Conservation (phyloP, 805 yeast species). For the Starmera caribaea region DNA sequence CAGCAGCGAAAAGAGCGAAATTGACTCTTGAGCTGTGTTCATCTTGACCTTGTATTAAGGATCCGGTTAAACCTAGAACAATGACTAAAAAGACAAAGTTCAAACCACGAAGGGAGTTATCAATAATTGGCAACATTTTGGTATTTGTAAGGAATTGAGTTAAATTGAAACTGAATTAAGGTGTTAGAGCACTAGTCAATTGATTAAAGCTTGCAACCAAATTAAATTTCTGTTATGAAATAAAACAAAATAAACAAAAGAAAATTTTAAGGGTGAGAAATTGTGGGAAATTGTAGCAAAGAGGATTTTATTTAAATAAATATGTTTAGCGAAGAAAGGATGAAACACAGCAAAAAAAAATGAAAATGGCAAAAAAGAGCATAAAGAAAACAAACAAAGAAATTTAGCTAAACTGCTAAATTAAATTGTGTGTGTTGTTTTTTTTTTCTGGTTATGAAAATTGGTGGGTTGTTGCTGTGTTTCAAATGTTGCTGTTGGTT, state of each 20-base stretch:
- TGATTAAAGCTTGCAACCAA: too few relatives aligned
- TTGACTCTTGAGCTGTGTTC: constrained; percentile 64
- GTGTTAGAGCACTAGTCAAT: too few relatives aligned
- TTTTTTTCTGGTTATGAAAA: too few relatives aligned
- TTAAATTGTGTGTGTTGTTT: too few relatives aligned
- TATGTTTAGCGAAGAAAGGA: not conserved
- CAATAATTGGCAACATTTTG: constrained; percentile 58
- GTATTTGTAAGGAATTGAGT: not conserved
- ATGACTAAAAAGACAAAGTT: constrained; percentile 72
- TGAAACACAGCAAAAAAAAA: too few relatives aligned
- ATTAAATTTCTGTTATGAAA: too few relatives aligned
- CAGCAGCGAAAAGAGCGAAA: constrained; percentile 79
- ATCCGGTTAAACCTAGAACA: constrained; percentile 80
- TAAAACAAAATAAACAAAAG: too few relatives aligned
- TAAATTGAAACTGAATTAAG: not conserved
- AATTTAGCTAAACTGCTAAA: too few relatives aligned
- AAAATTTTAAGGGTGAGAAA: not conserved
- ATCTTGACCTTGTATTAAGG: constrained; percentile 68
- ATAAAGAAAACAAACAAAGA: too few relatives aligned
- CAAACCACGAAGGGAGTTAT: constrained; percentile 60
- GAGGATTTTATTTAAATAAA: constrained; percentile 1
- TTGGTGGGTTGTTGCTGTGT: too few relatives aligned
- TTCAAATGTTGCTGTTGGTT: too few relatives aligned
- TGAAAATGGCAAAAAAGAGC: too few relatives aligned
- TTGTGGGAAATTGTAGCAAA: not conserved